phyloP scores from a whole-genome alignment of 2,329 filamentous ascomycete species.

The Colletotrichum sp. region DNA sequence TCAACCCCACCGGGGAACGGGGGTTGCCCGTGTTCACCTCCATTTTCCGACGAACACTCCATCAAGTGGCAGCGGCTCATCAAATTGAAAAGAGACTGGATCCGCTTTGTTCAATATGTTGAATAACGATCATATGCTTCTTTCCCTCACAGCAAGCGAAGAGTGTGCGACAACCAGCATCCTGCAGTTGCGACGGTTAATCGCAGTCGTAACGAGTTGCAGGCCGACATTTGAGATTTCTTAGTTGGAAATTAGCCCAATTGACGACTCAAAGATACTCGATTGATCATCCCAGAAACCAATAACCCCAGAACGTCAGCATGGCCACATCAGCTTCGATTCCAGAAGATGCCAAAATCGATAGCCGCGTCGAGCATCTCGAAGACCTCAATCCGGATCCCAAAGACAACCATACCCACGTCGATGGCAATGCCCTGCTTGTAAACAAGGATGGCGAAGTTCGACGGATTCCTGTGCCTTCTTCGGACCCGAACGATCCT shows the following conservation, averaged over 20 bases:
- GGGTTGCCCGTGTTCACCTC: neutral
- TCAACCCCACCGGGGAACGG: constrained; percentile 6
- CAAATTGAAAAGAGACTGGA: neutral
- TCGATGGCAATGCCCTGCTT: constrained; percentile 14
- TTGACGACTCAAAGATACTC: neutral
- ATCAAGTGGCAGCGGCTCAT: neutral
- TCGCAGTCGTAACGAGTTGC: constrained; percentile 4
- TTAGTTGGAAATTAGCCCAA: neutral
- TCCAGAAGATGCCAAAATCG: neutral
- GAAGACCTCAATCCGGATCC: neutral
- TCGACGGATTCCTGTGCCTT: constrained; percentile 23
- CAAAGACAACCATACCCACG: neutral
- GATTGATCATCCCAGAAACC: neutral
- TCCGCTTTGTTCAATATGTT: neutral
- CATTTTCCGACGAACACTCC: neutral
- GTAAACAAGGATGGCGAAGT: constrained; percentile 19
- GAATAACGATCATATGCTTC: neutral
- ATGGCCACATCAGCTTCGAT: neutral
- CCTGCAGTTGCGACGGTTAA: constrained; percentile 11
- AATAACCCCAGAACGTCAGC: neutral
- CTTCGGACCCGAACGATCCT: constrained; percentile 28
- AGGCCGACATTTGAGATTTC: neutral
- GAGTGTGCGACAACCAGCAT: neutral
- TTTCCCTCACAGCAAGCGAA: neutral
- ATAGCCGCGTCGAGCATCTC: neutral